These are phyloP conservation scores for Epichloe festucae DNA, from an alignment of 2,329 filamentous ascomycete genomes.

Conservation along the genomic window DNA sequence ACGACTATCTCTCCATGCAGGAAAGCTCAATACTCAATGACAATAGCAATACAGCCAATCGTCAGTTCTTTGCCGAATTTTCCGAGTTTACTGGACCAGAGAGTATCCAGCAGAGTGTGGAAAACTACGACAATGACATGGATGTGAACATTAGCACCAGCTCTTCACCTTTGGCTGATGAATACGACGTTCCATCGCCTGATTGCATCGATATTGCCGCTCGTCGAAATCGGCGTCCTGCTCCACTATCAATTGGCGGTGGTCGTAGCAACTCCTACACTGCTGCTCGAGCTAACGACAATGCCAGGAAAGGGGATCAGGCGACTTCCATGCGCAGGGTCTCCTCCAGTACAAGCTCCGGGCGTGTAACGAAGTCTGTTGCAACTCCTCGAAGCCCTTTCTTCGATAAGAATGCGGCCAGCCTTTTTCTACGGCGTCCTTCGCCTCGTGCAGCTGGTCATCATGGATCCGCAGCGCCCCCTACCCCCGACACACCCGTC, in stretches of 20 bases:
- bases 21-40: slow-evolving; percentile 5
- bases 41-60: slow-evolving; percentile 1
- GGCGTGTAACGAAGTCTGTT: slow-evolving; percentile 20
- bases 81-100: neutral
- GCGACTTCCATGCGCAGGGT: slow-evolving; percentile 40
- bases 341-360: slow-evolving; percentile 34
- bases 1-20: slow-evolving; percentile 10
- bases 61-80: slow-evolving; percentile 4
- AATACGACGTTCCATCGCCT: slow-evolving; percentile 30
- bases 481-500: slow-evolving; percentile 36
- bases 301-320: slow-evolving; percentile 29
- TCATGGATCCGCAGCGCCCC: slow-evolving; percentile 31
- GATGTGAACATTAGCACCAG: slow-evolving; percentile 1
- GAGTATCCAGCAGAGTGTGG: neutral
- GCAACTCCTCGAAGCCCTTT: slow-evolving; percentile 23
- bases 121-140: neutral
- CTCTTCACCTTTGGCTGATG: slow-evolving; percentile 6
- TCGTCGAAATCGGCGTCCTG: slow-evolving; percentile 32
- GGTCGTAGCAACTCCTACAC: slow-evolving; percentile 28
- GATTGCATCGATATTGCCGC: slow-evolving; percentile 41
- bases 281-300: slow-evolving; percentile 38
- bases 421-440: slow-evolving; percentile 28
- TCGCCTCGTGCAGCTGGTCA: slow-evolving; percentile 27
- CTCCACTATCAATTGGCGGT: slow-evolving; percentile 33
- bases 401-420: slow-evolving; percentile 33